A percentile compares a stretch with the other conserved stretches of the same genome.
Evolutionary conservation across 106 monocot species (phyloP).

Genomic region (Hemerocallis citrina): DNA sequence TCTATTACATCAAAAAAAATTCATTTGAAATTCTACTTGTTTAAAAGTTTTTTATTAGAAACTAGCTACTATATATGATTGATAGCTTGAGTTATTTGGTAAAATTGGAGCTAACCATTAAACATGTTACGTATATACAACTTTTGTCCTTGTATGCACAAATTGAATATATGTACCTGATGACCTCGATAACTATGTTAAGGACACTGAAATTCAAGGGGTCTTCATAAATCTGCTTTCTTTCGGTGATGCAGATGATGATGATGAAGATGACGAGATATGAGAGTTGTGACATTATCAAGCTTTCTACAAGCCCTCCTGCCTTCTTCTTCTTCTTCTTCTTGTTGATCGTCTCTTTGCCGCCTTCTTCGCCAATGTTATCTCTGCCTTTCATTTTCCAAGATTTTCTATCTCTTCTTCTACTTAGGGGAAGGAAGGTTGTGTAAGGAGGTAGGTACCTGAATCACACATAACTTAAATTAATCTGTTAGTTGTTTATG

Average conservation of each 20-base stretch:
- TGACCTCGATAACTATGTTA: conserved; percentile 37
- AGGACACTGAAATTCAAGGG: conserved; percentile 38
- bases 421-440: conserved; percentile 15
- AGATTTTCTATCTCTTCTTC: no score
- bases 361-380: not conserved
- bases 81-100: no score
- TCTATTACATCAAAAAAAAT: no score
- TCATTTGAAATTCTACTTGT: no score
- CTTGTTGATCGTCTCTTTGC: not conserved
- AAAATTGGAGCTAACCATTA: no score
- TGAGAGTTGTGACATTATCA: conserved; percentile 31
- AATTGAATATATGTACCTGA: no score
- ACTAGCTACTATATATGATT: no score
- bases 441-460: conserved; percentile 48
- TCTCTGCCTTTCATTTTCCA: not conserved
- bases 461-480: not conserved
- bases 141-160: no score
- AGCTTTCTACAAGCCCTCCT: conserved; percentile 5
- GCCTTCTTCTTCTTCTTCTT: conserved; percentile 1
- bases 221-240: conserved; percentile 9
- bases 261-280: conserved; percentile 29
- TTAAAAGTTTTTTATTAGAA: no score
- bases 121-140: no score
- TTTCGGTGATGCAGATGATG: conserved; percentile 35
- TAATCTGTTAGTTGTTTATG: not conserved